These are phyloP conservation scores for Citrus inodora DNA, from an alignment of 345 rosid genomes.

Conservation along the genomic window DNA sequence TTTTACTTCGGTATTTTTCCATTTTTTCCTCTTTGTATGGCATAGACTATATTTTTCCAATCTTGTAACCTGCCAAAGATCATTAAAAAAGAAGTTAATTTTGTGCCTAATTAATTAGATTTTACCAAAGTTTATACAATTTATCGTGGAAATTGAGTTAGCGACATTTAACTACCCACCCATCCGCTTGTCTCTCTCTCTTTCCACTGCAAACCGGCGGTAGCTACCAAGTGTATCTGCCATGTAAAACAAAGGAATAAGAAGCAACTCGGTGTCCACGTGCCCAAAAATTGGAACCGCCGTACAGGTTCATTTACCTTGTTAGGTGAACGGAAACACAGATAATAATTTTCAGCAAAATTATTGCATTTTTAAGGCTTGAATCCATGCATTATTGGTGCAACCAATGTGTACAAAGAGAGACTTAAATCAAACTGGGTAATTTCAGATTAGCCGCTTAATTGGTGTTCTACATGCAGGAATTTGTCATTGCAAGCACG, in stretches of 20 bases:
- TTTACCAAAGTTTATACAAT: background rate
- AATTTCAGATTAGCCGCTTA: background rate
- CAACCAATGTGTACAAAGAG: background rate
- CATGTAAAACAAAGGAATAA: background rate
- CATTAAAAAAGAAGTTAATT: background rate
- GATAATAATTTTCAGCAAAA: background rate
- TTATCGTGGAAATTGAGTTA: background rate
- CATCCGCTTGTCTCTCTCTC: background rate
- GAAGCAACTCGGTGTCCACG: background rate
- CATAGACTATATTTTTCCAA: background rate
- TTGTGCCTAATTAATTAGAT: background rate
- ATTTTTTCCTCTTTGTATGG: background rate
- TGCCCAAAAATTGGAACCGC: background rate
- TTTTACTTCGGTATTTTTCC: background rate
- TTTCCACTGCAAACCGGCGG: background rate
- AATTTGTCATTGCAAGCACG: background rate
- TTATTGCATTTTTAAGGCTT: background rate
- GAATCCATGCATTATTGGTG: background rate
- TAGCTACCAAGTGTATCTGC: background rate
- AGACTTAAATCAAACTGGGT: background rate
- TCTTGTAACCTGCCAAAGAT: background rate
- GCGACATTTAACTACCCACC: background rate
- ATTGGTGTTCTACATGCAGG: background rate
- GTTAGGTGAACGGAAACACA: conserved; percentile 5
- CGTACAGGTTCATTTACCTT: background rate